phyloP scores from a whole-genome alignment of 2,329 filamentous ascomycete species.

The Penicillium sclerotiorum region DNA sequence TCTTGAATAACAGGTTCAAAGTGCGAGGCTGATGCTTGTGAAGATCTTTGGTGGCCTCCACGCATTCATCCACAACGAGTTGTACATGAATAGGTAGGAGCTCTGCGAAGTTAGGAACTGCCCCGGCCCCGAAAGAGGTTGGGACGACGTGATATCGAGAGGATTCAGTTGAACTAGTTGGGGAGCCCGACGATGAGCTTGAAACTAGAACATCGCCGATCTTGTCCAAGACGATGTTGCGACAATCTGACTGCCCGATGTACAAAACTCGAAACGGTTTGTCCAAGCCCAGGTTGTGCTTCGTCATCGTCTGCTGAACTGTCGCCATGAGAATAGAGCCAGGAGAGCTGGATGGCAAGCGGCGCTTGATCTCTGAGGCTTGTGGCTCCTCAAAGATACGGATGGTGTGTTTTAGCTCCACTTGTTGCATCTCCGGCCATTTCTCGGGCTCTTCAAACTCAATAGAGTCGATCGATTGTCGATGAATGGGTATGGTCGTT shows the following conservation, averaged over 20 bases:
- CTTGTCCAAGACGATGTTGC: constrained; percentile 49
- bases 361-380: constrained; percentile 30
- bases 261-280: constrained; percentile 50
- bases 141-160: constrained; percentile 53
- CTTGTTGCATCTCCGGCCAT: constrained; percentile 42
- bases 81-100: constrained; percentile 52
- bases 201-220: constrained; percentile 52
- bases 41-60: constrained; percentile 34
- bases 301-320: constrained; percentile 49
- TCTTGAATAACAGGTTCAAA: constrained; percentile 44
- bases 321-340: constrained; percentile 42
- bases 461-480: constrained; percentile 40
- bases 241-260: constrained; percentile 41
- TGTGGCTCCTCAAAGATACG: constrained; percentile 37
- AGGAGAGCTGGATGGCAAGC: constrained; percentile 29
- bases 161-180: constrained; percentile 41
- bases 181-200: constrained; percentile 36
- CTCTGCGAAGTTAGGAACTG: constrained; percentile 51
- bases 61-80: constrained; percentile 52
- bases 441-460: constrained; percentile 46
- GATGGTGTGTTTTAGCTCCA: constrained; percentile 48
- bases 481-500: constrained; percentile 37
- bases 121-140: constrained; percentile 49
- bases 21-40: constrained; percentile 30
- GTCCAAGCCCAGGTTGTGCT: constrained; percentile 41